These are phyloP conservation scores for Geotrichum histeridarum DNA, from an alignment of 1,139 yeast species.

Conservation along the genomic window DNA sequence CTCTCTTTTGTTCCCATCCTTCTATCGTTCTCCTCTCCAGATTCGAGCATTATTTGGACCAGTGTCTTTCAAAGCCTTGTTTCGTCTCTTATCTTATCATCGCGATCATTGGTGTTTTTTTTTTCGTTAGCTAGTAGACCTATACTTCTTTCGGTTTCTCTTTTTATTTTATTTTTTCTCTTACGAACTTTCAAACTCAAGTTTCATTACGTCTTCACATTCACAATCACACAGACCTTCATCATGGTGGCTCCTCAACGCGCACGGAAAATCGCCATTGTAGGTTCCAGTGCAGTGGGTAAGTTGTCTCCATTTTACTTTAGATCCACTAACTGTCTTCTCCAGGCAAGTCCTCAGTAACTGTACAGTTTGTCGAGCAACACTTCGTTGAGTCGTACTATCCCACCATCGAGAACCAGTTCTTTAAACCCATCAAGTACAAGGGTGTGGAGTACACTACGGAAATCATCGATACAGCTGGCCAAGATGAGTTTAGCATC, in stretches of 20 bases:
- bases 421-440: slow-evolving; percentile 63
- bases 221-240: neutral
- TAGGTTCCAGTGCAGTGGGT: slow-evolving; percentile 88
- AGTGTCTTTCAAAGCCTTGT: too few relatives aligned
- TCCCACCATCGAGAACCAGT: slow-evolving; percentile 90
- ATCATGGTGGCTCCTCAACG: slow-evolving; percentile 30
- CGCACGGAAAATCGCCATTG: slow-evolving; percentile 78
- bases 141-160: neutral
- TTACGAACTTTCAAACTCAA: neutral
- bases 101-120: neutral
- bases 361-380: slow-evolving; percentile 81
- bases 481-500: slow-evolving; percentile 81
- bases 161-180: slow-evolving; percentile 1
- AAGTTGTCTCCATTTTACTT: slow-evolving; percentile 17
- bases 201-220: neutral
- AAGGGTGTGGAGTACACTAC: slow-evolving; percentile 75
- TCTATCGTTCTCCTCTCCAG: too few relatives aligned
- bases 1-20: too few relatives aligned
- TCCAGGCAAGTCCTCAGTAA: slow-evolving; percentile 69
- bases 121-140: neutral
- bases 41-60: too few relatives aligned
- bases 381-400: slow-evolving; percentile 86
- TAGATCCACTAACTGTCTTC: neutral
- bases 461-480: slow-evolving; percentile 89
- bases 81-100: too few relatives aligned